Percentiles rank a stretch among this genome's conserved stretches.
These are phyloP conservation scores for Puccinia polysora DNA, from an alignment of 1,284 basidiomycete genomes.

Conservation along the genomic window DNA sequence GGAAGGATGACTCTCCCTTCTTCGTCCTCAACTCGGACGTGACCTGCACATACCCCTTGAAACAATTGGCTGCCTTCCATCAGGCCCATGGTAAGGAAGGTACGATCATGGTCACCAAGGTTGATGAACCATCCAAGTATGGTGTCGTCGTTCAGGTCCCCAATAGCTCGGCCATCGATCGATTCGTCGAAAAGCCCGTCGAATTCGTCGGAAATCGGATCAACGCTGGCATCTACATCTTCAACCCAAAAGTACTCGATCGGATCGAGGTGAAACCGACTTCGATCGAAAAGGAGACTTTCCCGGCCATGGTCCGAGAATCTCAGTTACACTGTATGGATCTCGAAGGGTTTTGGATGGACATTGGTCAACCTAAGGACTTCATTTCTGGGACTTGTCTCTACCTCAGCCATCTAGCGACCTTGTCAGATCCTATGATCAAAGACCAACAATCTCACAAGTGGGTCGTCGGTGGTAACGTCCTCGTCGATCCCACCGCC, in stretches of 20 bases:
- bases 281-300: conserved; percentile 59
- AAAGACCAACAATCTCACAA: conserved; percentile 56
- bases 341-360: conserved; percentile 59
- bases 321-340: conserved; percentile 58
- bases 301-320: conserved; percentile 58
- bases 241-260: conserved; percentile 58
- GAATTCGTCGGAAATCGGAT: conserved; percentile 60
- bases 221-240: conserved; percentile 61
- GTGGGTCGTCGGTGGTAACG: conserved; percentile 57
- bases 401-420: conserved; percentile 57
- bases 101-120: conserved; percentile 60
- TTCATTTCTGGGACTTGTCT: conserved; percentile 56
- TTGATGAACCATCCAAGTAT: conserved; percentile 59
- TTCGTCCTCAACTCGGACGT: conserved; percentile 60
- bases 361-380: conserved; percentile 59
- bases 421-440: conserved; percentile 55
- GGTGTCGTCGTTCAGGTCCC: conserved; percentile 59
- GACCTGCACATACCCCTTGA: conserved; percentile 59
- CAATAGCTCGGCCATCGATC: conserved; percentile 56
- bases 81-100: conserved; percentile 57
- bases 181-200: conserved; percentile 60
- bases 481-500: conserved; percentile 56
- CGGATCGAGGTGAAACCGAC: conserved; percentile 59
- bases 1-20: conserved; percentile 59
- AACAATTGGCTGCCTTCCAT: conserved; percentile 59